A percentile compares a stretch with the other conserved stretches of the same genome.
These are phyloP conservation scores for Deinandra increscens DNA, from an alignment of 129 eudicot species.

Conservation along the genomic window DNA sequence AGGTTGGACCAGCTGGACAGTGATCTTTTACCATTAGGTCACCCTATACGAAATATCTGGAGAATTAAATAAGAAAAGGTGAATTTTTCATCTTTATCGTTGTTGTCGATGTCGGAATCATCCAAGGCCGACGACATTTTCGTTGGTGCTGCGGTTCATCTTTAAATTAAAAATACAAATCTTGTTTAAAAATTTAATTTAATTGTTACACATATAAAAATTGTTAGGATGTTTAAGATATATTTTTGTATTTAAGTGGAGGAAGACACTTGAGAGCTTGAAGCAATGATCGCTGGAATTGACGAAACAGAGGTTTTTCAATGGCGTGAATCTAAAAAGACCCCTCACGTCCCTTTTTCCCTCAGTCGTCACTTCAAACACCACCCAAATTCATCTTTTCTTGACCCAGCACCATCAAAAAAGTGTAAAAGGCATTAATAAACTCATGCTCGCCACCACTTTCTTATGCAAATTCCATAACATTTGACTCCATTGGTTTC, in stretches of 20 bases:
- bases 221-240: too few relatives aligned
- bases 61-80: too few relatives aligned
- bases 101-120: too few relatives aligned
- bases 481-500: constrained; percentile 30
- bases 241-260: background rate
- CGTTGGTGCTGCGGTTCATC: background rate
- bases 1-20: too few relatives aligned
- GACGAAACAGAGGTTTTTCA: constrained; percentile 16
- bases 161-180: background rate
- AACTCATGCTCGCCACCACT: constrained; percentile 28
- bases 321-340: constrained; percentile 41
- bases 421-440: constrained; percentile 16
- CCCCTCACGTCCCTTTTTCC: constrained; percentile 1
- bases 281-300: constrained; percentile 12
- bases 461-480: constrained; percentile 17
- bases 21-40: too few relatives aligned
- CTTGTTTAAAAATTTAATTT: background rate
- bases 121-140: too few relatives aligned
- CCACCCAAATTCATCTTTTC: constrained; percentile 35
- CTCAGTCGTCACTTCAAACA: constrained; percentile 32
- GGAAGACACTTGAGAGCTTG: constrained; percentile 20
- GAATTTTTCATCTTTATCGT: too few relatives aligned
- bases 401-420: constrained; percentile 31
- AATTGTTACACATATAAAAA: background rate
- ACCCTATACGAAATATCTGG: too few relatives aligned